Conservation (phyloP, 2,329 filamentous ascomycete genomes). For the Fusarium mexicanum region DNA sequence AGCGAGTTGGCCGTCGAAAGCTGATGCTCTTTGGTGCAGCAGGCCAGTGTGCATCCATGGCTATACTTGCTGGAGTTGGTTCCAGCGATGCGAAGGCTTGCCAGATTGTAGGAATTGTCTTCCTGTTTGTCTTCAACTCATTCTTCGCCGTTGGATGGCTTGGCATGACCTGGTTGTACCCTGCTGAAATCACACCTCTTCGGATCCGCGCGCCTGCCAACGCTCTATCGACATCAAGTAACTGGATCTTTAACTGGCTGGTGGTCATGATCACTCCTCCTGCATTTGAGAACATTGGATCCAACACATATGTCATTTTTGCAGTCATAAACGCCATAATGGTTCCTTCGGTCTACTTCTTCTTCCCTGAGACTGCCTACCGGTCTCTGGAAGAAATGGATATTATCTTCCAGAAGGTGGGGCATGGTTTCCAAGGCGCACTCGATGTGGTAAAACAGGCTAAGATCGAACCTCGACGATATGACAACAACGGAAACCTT, state of each 20-base stretch:
- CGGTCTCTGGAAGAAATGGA: slow-evolving; percentile 75
- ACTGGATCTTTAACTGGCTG: slow-evolving; percentile 72
- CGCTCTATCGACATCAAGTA: slow-evolving; percentile 62
- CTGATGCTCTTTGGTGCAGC: slow-evolving; percentile 77
- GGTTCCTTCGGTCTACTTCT: slow-evolving; percentile 66
- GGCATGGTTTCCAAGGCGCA: slow-evolving; percentile 50
- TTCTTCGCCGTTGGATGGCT: slow-evolving; percentile 70
- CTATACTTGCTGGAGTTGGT: slow-evolving; percentile 67
- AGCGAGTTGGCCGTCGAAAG: slow-evolving; percentile 72
- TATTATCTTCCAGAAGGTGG: slow-evolving; percentile 67
- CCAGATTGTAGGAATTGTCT: slow-evolving; percentile 70
- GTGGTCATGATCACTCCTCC: slow-evolving; percentile 71
- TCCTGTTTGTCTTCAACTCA: slow-evolving; percentile 70
- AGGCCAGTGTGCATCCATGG: slow-evolving; percentile 72
- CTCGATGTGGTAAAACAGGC: slow-evolving; percentile 52
- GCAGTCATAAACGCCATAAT: slow-evolving; percentile 71
- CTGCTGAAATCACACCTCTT: slow-evolving; percentile 73
- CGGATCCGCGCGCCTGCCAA: slow-evolving; percentile 72
- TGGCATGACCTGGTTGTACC: slow-evolving; percentile 71
- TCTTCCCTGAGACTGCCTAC: slow-evolving; percentile 73
- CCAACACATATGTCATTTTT: slow-evolving; percentile 72
- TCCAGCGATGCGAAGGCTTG: slow-evolving; percentile 57
- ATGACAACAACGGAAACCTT: slow-evolving; percentile 68
- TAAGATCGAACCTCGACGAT: slow-evolving; percentile 61
- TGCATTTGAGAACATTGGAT: slow-evolving; percentile 65